Conservation (phyloP, 768 basidiomycete species). For the Dioszegia crocea region DNA sequence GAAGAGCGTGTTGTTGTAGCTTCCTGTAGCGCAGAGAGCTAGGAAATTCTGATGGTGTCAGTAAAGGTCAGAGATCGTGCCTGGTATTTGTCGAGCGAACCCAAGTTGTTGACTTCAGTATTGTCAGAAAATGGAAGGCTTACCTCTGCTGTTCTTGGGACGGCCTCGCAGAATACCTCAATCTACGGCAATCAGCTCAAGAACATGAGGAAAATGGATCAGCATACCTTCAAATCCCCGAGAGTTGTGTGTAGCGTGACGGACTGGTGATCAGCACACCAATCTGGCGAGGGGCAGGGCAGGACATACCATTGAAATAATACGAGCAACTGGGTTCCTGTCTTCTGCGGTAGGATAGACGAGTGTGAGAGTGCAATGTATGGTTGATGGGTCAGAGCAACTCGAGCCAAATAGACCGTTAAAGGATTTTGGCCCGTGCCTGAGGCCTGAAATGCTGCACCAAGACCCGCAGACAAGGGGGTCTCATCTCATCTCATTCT, state of each 20-base stretch:
- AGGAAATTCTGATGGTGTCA: slow-evolving; percentile 74
- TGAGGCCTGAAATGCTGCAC: too few species aligned
- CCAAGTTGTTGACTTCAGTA: too few species aligned
- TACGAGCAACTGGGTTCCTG: too few species aligned
- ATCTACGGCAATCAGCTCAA: slow-evolving; percentile 56
- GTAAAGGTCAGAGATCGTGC: too few species aligned
- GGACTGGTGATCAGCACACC: slow-evolving; percentile 57
- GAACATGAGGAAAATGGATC: not conserved
- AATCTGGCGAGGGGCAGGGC: not conserved
- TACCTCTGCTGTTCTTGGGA: slow-evolving; percentile 91
- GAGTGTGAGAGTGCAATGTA: too few species aligned
- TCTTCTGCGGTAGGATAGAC: too few species aligned
- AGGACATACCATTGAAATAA: too few species aligned
- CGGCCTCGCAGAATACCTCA: slow-evolving; percentile 94
- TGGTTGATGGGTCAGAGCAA: not conserved
- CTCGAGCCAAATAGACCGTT: not conserved
- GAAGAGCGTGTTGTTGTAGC: slow-evolving; percentile 78
- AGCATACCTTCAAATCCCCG: slow-evolving; percentile 82
- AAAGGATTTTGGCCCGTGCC: too few species aligned
- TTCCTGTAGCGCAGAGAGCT: slow-evolving; percentile 82
- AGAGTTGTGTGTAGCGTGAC: slow-evolving; percentile 91
- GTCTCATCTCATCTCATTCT: not conserved
- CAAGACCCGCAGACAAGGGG: too few species aligned
- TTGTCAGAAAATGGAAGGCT: not conserved
- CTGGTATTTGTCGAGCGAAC: too few species aligned